Percentiles rank a stretch among this genome's conserved stretches.
phyloP scores from a whole-genome alignment of 371 early-diverging fungal genomes.

The Mucor sp. region DNA sequence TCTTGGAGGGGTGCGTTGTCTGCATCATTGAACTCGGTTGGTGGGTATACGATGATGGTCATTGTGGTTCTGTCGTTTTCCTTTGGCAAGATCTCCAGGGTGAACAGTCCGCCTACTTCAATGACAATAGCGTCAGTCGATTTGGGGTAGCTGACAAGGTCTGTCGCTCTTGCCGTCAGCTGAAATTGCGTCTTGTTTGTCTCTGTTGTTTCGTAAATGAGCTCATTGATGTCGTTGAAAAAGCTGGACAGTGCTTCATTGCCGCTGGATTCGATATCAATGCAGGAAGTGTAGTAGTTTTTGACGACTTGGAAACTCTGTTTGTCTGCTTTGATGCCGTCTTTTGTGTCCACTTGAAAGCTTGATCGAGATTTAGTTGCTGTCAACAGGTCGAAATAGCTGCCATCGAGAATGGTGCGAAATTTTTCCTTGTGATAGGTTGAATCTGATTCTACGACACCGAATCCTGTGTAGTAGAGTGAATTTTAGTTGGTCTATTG shows the following conservation, averaged over 20 bases:
- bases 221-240: slow-evolving; percentile 1
- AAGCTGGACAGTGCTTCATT: slow-evolving; percentile 3
- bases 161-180: not conserved
- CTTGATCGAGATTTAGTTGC: slow-evolving; percentile 13
- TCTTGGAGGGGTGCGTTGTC: not conserved
- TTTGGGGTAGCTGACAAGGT: slow-evolving; percentile 12
- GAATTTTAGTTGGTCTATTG: not conserved
- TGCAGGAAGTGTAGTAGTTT: slow-evolving; percentile 55
- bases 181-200: not conserved
- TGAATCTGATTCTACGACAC: slow-evolving; percentile 17
- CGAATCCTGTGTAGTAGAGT: slow-evolving; percentile 18
- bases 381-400: slow-evolving; percentile 10
- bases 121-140: slow-evolving; percentile 9
- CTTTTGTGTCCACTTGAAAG: slow-evolving; percentile 12
- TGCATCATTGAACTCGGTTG: not conserved
- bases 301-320: slow-evolving; percentile 47
- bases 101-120: slow-evolving; percentile 21
- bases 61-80: slow-evolving; percentile 7
- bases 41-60: slow-evolving; percentile 11
- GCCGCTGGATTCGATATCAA: slow-evolving; percentile 36
- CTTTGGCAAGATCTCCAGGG: slow-evolving; percentile 12
- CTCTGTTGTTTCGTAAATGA: not conserved
- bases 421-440: slow-evolving; percentile 14
- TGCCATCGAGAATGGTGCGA: slow-evolving; percentile 18
- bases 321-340: slow-evolving; percentile 24